Percentiles rank a stretch among this genome's conserved stretches.
Evolutionary conservation across 306 rosid genomes (phyloP).

Genomic region (Inga oerstediana): DNA sequence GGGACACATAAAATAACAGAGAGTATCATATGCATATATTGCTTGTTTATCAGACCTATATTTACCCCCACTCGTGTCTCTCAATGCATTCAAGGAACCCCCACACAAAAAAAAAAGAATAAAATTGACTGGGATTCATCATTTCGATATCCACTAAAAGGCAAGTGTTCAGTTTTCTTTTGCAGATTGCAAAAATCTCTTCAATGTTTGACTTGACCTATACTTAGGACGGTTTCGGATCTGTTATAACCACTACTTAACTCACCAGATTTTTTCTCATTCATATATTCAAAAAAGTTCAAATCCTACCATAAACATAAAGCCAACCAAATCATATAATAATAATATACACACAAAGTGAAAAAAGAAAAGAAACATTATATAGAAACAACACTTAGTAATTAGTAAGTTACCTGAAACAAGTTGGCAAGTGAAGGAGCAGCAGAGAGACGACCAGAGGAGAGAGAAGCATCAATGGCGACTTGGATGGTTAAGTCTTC

Average conservation of each 20-base stretch:
- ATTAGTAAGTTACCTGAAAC: slow-evolving; percentile 59
- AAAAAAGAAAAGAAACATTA: background rate
- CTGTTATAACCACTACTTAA: slow-evolving; percentile 31
- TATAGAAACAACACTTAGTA: too few relatives aligned
- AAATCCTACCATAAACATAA: background rate
- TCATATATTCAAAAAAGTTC: background rate
- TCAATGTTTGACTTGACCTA: slow-evolving; percentile 54
- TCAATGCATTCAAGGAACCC: background rate
- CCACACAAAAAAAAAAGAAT: background rate
- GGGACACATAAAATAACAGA: slow-evolving; percentile 45
- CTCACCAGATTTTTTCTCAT: slow-evolving; percentile 22
- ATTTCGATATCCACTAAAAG: slow-evolving; percentile 11
- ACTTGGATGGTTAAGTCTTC: slow-evolving; percentile 73
- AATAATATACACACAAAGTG: too few relatives aligned
- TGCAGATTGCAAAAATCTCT: slow-evolving; percentile 41
- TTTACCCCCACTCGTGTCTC: slow-evolving; percentile 8
- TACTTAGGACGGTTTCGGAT: slow-evolving; percentile 49
- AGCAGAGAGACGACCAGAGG: slow-evolving; percentile 61
- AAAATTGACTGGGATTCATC: background rate
- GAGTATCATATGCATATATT: background rate
- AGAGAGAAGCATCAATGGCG: slow-evolving; percentile 68
- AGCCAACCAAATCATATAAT: slow-evolving; percentile 12
- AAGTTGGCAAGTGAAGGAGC: slow-evolving; percentile 70
- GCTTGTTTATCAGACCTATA: slow-evolving; percentile 27
- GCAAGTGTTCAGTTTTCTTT: slow-evolving; percentile 26